Percentiles rank a stretch among this genome's conserved stretches.
These are phyloP conservation scores for Monosporascus cannonballus DNA, from an alignment of 2,329 filamentous ascomycete genomes.

Conservation along the genomic window DNA sequence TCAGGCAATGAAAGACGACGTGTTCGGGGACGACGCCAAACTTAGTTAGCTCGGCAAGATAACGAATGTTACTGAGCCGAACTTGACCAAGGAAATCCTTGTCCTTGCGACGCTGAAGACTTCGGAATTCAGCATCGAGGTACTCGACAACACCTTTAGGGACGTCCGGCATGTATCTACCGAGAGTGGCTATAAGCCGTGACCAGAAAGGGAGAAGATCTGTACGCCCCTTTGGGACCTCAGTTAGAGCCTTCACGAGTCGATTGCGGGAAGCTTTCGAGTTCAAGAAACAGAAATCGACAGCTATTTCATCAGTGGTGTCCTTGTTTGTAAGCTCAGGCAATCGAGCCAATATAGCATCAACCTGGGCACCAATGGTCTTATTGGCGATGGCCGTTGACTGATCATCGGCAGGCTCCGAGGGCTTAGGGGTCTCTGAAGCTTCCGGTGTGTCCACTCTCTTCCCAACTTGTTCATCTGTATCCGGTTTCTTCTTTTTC, in stretches of 20 bases:
- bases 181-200: slow-evolving; percentile 86
- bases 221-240: slow-evolving; percentile 88
- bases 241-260: slow-evolving; percentile 85
- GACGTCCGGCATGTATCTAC: slow-evolving; percentile 91
- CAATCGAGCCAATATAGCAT: slow-evolving; percentile 79
- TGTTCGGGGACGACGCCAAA: slow-evolving; percentile 98
- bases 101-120: slow-evolving; percentile 90
- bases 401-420: slow-evolving; percentile 63
- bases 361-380: slow-evolving; percentile 93
- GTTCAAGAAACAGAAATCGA: slow-evolving; percentile 97
- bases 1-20: slow-evolving; percentile 97
- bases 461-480: slow-evolving; percentile 77
- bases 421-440: slow-evolving; percentile 42
- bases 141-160: slow-evolving; percentile 86
- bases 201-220: slow-evolving; percentile 89
- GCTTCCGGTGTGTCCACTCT: slow-evolving; percentile 54
- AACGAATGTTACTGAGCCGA: slow-evolving; percentile 90
- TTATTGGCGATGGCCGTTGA: slow-evolving; percentile 97
- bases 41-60: slow-evolving; percentile 93
- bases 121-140: slow-evolving; percentile 93
- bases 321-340: slow-evolving; percentile 91
- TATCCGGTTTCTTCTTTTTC: slow-evolving; percentile 86
- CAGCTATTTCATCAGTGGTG: slow-evolving; percentile 80
- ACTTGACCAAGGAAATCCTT: slow-evolving; percentile 97
- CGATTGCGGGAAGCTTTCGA: slow-evolving; percentile 96